These are phyloP conservation scores for Mycena vitilis DNA, from an alignment of 768 basidiomycete species.

Conservation along the genomic window DNA sequence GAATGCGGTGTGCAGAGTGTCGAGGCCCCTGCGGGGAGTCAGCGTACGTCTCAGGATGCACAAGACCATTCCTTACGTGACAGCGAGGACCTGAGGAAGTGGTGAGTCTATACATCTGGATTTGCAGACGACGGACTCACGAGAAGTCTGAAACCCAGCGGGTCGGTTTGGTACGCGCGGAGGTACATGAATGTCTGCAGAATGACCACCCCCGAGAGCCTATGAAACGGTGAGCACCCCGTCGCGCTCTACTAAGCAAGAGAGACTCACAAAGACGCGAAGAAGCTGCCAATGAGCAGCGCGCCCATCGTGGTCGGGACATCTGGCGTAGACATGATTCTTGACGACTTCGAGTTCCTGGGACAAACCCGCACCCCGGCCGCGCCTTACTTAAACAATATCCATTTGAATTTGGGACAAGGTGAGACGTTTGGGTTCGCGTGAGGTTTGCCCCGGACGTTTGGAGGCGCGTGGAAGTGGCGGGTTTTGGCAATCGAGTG, in stretches of 20 bases:
- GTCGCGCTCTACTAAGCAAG: neutral
- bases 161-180: constrained; percentile 51
- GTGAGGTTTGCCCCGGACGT: neutral
- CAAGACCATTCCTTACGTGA: constrained; percentile 44
- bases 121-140: constrained; percentile 40
- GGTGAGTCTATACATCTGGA: neutral
- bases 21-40: constrained; percentile 46
- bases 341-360: no score
- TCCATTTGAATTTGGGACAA: no score
- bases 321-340: constrained; percentile 37
- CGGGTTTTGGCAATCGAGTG: constrained; percentile 2
- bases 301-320: constrained; percentile 53
- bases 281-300: constrained; percentile 53
- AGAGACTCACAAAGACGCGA: constrained; percentile 51
- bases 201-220: constrained; percentile 55
- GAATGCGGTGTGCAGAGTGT: constrained; percentile 54
- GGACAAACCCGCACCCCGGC: neutral
- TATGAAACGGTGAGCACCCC: constrained; percentile 27
- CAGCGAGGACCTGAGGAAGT: constrained; percentile 36
- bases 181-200: constrained; percentile 55
- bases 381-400: no score
- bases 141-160: constrained; percentile 44
- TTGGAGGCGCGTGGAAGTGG: neutral
- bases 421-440: neutral
- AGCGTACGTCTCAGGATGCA: neutral